Evolutionary conservation across 129 eudicot genomes (phyloP).

Genomic region (Escallonia rubra): DNA sequence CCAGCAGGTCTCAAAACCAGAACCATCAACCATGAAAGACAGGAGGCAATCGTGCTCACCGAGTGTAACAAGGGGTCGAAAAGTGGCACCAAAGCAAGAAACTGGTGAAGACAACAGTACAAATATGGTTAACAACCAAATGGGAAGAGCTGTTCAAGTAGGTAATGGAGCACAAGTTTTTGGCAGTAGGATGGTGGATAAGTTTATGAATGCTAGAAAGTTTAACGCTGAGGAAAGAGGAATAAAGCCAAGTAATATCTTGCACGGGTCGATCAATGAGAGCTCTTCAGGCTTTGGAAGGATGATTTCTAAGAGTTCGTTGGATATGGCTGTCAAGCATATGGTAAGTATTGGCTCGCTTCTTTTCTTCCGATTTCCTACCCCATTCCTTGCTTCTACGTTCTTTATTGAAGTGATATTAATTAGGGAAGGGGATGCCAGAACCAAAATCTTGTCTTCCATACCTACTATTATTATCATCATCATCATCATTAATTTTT

Average conservation of each 20-base stretch:
- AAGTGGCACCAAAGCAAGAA: conserved; percentile 26
- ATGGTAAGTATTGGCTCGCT: conserved; percentile 28
- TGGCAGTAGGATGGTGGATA: conserved; percentile 79
- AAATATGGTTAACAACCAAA: conserved; percentile 23
- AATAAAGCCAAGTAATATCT: conserved; percentile 12
- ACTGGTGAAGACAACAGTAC: not conserved
- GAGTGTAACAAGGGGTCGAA: conserved; percentile 53
- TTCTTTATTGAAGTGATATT: not conserved
- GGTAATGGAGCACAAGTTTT: conserved; percentile 40
- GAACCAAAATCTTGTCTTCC: not conserved
- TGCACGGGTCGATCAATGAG: conserved; percentile 45
- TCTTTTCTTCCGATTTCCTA: not conserved
- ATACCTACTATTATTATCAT: not conserved
- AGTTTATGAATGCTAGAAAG: conserved; percentile 58
- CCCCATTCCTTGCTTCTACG: not conserved
- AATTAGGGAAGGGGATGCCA: no score
- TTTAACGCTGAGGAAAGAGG: conserved; percentile 34
- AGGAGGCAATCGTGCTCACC: conserved; percentile 72
- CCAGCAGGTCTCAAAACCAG: not conserved
- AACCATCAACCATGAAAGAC: conserved; percentile 10
- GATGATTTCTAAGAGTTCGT: conserved; percentile 45
- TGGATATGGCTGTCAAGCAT: conserved; percentile 38
- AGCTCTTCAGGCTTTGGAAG: conserved; percentile 51
- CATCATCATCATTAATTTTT: no score
- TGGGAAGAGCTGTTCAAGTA: conserved; percentile 22